Evolutionary conservation across 495 filamentous ascomycete species (phyloP), one percentile per base, ranked within the genome.

Genomic region (Tuber umbilicatum): DNA sequence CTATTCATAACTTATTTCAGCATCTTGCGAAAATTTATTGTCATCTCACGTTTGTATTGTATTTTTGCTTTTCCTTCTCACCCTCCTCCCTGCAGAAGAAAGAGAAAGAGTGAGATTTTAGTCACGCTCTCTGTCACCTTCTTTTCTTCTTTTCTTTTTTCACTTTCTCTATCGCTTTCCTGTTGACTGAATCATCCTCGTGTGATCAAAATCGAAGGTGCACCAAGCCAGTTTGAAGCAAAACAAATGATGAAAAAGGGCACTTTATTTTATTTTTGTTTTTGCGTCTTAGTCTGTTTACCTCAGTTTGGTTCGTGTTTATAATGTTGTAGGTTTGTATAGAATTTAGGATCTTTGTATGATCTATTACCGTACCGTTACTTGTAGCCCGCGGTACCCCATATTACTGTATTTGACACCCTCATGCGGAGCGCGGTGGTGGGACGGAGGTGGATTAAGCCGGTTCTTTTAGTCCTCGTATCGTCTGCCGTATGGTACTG

Each of bases 121-220:
- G 37, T 45, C 64, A 43, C 42, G 45, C 79, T 69, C 67, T 73
- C 73, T 75, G 64, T 45, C 73, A 72, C 73, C 74, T 80, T 47
- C 78, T 76, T 73, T 14, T 76, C 73, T 78, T 72, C 75, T 71
- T 76, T 55, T 73, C 68, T 78, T 17, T 41, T 69, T 72, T 70
- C 64, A 21, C 70, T 67, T 78, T 69, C 27, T 78, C 69, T 72
- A 74, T 69, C 60, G 27, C 50, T 60, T 31, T 27, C 12, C 50
- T 23, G 55, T 31, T 64, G 27, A 60, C 35, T 64, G 55, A 3
- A 31, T 64, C 50, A n/a, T 31, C n/a, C n/a, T n/a, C n/a, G n/a
- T 60, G 50, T 27, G 50, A n/a, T 27, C n/a, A 14, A 27, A 27
- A 27, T n/a, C 50, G 0, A 31, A 60, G 31, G n/a, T 31, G 55